Evolutionary conservation across 75 land plant genomes (phyloP).

Genomic region (Cryptomeria japonica): DNA sequence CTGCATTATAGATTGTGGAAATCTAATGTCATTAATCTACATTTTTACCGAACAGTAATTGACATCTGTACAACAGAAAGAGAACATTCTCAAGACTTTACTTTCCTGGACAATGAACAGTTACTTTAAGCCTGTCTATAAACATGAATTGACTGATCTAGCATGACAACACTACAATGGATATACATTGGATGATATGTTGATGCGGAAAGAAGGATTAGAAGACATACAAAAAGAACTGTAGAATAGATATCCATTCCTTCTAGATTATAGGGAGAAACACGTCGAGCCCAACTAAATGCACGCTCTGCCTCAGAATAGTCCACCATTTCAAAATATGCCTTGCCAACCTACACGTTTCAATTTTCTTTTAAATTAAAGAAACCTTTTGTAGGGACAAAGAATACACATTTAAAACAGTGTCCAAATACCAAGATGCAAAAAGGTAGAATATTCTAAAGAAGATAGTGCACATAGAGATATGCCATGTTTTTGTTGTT

Average conservation of each 20-base stretch:
- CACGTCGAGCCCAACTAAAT: slow-evolving; percentile 74
- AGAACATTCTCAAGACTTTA: neutral
- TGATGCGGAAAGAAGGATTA: neutral
- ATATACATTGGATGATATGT: slow-evolving; percentile 1
- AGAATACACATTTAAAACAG: neutral
- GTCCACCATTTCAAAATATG: slow-evolving; percentile 87
- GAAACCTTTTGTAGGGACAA: neutral
- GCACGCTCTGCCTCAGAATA: slow-evolving; percentile 88
- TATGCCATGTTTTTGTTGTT: neutral
- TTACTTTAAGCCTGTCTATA: neutral
- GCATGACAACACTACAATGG: neutral
- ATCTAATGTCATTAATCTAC: no score
- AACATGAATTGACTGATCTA: neutral
- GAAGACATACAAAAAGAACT: slow-evolving; percentile 80
- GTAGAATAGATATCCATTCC: slow-evolving; percentile 98
- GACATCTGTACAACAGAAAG: neutral
- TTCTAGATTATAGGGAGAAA: slow-evolving; percentile 80
- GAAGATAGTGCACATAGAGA: neutral
- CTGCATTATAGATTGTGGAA: no score
- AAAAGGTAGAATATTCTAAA: neutral
- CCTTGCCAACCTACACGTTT: slow-evolving; percentile 80
- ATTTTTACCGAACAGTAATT: neutral
- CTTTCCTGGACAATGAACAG: neutral
- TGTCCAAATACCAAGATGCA: neutral
- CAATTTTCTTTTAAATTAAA: neutral